phyloP scores from a whole-genome alignment of 2,329 filamentous ascomycete species.

The Nakataea oryzae region DNA sequence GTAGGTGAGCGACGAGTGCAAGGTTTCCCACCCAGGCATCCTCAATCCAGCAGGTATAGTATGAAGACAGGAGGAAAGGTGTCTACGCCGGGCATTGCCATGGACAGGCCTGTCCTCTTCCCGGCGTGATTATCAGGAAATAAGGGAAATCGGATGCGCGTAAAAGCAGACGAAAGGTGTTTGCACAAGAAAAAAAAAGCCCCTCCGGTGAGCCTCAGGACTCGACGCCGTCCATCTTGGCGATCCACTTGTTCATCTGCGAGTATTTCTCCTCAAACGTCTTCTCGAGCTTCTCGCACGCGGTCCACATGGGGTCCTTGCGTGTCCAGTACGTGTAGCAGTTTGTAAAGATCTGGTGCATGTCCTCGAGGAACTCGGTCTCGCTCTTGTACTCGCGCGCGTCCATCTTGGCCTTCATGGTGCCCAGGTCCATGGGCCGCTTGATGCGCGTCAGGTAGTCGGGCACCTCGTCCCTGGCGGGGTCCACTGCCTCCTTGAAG shows the following conservation, averaged over 20 bases:
- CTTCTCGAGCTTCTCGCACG: slow-evolving; percentile 47
- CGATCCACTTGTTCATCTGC: slow-evolving; percentile 49
- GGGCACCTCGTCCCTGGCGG: slow-evolving; percentile 41
- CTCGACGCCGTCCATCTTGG: slow-evolving; percentile 38
- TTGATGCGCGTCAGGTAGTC: slow-evolving; percentile 52
- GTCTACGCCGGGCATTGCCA: not conserved
- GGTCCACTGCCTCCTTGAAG: slow-evolving; percentile 50
- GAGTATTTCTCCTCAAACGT: slow-evolving; percentile 34
- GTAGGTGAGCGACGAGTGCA: not conserved
- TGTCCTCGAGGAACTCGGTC: slow-evolving; percentile 44
- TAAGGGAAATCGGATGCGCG: too few species aligned
- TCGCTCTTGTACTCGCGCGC: slow-evolving; percentile 36
- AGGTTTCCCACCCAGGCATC: too few species aligned
- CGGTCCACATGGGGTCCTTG: slow-evolving; percentile 41
- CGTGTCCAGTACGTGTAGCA: slow-evolving; percentile 54
- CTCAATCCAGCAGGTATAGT: not conserved
- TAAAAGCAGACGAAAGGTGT: not conserved
- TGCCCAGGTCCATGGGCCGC: slow-evolving; percentile 50
- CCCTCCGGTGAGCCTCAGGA: slow-evolving; percentile 5
- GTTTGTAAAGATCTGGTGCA: slow-evolving; percentile 52
- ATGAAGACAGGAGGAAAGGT: not conserved
- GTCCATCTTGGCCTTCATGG: slow-evolving; percentile 52
- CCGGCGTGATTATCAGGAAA: not conserved
- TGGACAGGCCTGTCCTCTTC: not conserved
- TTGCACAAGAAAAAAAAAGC: not conserved